Percentiles rank a stretch among this genome's conserved stretches.
Conservation (phyloP, 129 eudicot genomes). For the Escallonia herrerae region DNA sequence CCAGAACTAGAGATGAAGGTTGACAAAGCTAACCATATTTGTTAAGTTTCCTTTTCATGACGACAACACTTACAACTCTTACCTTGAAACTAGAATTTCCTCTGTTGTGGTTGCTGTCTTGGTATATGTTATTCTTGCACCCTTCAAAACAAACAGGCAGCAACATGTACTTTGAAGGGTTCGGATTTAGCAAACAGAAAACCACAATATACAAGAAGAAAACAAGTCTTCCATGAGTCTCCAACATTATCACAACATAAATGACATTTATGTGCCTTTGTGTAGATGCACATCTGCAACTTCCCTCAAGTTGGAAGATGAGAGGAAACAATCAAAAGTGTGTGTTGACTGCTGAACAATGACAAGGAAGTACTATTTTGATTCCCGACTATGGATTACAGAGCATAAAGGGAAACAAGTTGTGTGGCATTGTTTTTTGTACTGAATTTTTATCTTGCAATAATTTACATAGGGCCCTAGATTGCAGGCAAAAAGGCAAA, state of each 20-base stretch:
- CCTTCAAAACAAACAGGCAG: too few species aligned
- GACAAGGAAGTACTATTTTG: background rate
- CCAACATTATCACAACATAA: background rate
- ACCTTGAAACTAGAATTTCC: slow-evolving; percentile 41
- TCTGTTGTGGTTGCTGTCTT: background rate
- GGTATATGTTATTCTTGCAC: too few species aligned
- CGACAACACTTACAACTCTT: slow-evolving; percentile 46
- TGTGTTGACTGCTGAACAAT: slow-evolving; percentile 4
- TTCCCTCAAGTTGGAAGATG: background rate
- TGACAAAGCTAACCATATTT: slow-evolving; percentile 39
- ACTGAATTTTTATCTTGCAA: too few species aligned
- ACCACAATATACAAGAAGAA: background rate
- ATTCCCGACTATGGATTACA: background rate
- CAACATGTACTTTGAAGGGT: too few species aligned
- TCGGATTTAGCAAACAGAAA: too few species aligned
- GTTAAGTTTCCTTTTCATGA: slow-evolving; percentile 36
- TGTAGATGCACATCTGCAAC: background rate
- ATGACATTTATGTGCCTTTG: slow-evolving; percentile 1
- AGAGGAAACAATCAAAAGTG: slow-evolving; percentile 1
- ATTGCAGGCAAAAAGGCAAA: slow-evolving; percentile 6
- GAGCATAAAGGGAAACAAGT: background rate
- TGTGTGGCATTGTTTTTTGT: too few species aligned
- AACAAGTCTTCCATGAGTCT: slow-evolving; percentile 13
- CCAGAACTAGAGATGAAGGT: slow-evolving; percentile 44
- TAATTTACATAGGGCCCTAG: background rate